Conservation (phyloP, 495 filamentous ascomycete species). For the Aspergillus sclerotioniger region DNA sequence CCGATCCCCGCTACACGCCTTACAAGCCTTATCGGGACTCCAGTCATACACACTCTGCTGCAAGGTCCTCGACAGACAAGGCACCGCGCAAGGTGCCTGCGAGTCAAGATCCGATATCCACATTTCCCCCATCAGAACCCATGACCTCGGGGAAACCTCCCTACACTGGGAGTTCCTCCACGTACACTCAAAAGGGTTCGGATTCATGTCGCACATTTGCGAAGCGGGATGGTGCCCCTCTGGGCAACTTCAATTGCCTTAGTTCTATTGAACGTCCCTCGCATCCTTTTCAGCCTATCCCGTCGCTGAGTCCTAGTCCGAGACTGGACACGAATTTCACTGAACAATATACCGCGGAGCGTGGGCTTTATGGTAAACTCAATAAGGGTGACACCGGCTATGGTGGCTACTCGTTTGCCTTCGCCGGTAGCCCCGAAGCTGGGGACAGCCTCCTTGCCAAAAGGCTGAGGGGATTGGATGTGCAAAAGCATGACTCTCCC, state of each 20-base stretch:
- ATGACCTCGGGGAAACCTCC: background rate
- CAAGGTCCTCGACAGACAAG: constrained; percentile 52
- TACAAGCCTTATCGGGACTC: constrained; percentile 69
- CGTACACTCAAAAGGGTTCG: background rate
- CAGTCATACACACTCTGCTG: constrained; percentile 23
- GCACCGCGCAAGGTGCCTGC: constrained; percentile 56
- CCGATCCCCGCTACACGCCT: constrained; percentile 80
- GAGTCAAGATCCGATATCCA: constrained; percentile 44
- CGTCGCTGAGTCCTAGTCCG: constrained; percentile 24
- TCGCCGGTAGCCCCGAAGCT: constrained; percentile 36
- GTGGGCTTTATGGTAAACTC: constrained; percentile 60
- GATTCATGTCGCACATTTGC: background rate
- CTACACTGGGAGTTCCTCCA: background rate
- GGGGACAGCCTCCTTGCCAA: constrained; percentile 57
- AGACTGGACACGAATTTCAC: constrained; percentile 8
- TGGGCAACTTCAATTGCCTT: background rate
- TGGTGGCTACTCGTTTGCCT: constrained; percentile 52
- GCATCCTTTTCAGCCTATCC: constrained; percentile 25
- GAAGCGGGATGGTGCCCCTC: background rate
- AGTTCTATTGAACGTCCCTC: constrained; percentile 6
- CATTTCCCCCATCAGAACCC: background rate
- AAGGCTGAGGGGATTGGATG: constrained; percentile 50
- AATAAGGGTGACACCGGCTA: constrained; percentile 67
- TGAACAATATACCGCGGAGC: constrained; percentile 10
- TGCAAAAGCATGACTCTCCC: constrained; percentile 29